These are phyloP conservation scores for Gaeumannomyces sp. DNA, from an alignment of 2,329 filamentous ascomycete species.

Conservation along the genomic window DNA sequence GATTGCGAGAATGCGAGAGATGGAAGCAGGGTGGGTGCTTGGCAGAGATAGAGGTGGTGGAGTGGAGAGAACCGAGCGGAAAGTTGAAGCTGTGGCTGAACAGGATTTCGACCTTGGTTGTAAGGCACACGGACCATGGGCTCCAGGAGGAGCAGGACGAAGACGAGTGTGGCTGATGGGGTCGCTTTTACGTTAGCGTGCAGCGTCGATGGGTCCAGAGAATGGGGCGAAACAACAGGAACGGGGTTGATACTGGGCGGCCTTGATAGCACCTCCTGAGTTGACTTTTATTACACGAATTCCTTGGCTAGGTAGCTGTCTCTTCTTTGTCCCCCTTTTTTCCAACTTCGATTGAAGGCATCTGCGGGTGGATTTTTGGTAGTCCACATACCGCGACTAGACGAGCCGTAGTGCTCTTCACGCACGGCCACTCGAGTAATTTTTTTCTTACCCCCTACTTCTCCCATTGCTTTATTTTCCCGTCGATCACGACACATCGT, in stretches of 20 bases:
- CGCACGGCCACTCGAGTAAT: neutral
- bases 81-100: neutral
- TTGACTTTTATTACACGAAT: conserved; percentile 6
- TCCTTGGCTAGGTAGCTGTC: neutral
- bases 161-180: neutral
- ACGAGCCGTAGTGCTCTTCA: neutral
- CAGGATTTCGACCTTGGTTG: neutral
- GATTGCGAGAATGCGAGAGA: too few relatives aligned
- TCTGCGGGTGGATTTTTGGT: neutral
- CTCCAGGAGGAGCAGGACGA: neutral
- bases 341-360: neutral
- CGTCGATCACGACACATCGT: neutral
- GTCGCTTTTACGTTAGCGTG: neutral
- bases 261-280: conserved; percentile 7
- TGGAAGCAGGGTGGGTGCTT: too few relatives aligned
- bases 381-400: neutral
- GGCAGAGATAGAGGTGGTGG: neutral
- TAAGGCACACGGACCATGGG: neutral
- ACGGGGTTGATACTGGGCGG: neutral
- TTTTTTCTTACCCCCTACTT: conserved; percentile 1
- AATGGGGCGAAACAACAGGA: neutral
- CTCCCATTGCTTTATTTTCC: neutral
- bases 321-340: neutral
- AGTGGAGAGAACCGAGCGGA: neutral
- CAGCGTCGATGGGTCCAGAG: neutral